phyloP scores from a whole-genome alignment of 345 rosid species.

The Atalantia buxifolia region DNA sequence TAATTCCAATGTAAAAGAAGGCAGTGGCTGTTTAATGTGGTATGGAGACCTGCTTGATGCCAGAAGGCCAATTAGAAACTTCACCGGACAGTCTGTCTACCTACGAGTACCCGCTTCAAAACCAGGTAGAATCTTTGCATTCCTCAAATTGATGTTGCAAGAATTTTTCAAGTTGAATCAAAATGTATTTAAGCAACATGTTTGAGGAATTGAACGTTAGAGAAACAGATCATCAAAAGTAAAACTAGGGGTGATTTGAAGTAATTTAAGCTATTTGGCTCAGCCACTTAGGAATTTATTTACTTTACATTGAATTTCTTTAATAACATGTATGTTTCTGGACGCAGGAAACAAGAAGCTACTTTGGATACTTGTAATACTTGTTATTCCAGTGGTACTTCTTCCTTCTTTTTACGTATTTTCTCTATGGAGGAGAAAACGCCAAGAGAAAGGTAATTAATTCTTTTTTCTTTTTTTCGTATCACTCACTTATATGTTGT shows the following conservation, averaged over 20 bases:
- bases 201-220: neutral
- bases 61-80: neutral
- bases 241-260: too few species aligned
- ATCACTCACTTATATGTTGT: neutral
- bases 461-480: too few species aligned
- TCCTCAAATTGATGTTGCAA: neutral
- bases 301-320: too few species aligned
- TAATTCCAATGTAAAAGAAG: neutral
- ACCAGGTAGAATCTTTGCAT: neutral
- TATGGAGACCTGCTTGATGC: neutral
- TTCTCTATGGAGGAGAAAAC: constrained; percentile 3
- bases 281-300: neutral
- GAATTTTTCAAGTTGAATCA: neutral
- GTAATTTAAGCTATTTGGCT: too few species aligned
- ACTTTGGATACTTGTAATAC: neutral
- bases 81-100: neutral
- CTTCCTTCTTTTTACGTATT: neutral
- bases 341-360: neutral
- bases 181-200: neutral
- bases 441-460: neutral
- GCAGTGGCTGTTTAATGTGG: neutral
- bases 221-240: too few species aligned
- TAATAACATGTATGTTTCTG: neutral
- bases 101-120: neutral
- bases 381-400: neutral